phyloP scores from a whole-genome alignment of 768 basidiomycete species.

The Russula emetica region DNA sequence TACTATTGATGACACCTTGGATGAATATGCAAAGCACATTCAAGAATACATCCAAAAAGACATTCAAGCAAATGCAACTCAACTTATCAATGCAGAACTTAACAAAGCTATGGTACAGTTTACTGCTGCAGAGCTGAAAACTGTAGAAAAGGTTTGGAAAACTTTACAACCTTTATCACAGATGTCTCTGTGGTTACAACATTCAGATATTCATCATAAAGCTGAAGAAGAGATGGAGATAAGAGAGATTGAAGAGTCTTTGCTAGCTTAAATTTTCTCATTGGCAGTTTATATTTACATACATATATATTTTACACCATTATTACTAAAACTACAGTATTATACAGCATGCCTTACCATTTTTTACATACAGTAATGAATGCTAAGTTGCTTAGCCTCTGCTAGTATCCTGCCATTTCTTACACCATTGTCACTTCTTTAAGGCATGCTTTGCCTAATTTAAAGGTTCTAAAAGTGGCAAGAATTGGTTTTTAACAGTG shows the following conservation, averaged over 20 bases:
- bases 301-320: not conserved
- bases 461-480: too few relatives aligned
- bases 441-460: too few relatives aligned
- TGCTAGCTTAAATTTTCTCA: constrained; percentile 1
- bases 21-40: constrained; percentile 1
- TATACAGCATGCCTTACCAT: too few relatives aligned
- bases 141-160: constrained; percentile 6
- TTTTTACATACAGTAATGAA: too few relatives aligned
- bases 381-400: too few relatives aligned
- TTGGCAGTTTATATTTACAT: not conserved
- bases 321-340: not conserved
- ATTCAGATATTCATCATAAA: constrained; percentile 1
- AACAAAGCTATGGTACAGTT: not conserved
- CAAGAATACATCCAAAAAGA: constrained; percentile 5
- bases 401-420: too few relatives aligned
- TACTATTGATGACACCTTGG: not conserved
- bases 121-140: not conserved
- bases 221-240: constrained; percentile 17
- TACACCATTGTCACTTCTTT: too few relatives aligned
- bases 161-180: constrained; percentile 4
- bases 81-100: constrained; percentile 1
- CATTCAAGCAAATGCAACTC: constrained; percentile 2
- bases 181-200: constrained; percentile 13
- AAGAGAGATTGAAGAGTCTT: constrained; percentile 17
- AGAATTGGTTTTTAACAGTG: too few relatives aligned